Evolutionary conservation across 805 yeast species (phyloP).

Genomic region (Hanseniaspora singularis): DNA sequence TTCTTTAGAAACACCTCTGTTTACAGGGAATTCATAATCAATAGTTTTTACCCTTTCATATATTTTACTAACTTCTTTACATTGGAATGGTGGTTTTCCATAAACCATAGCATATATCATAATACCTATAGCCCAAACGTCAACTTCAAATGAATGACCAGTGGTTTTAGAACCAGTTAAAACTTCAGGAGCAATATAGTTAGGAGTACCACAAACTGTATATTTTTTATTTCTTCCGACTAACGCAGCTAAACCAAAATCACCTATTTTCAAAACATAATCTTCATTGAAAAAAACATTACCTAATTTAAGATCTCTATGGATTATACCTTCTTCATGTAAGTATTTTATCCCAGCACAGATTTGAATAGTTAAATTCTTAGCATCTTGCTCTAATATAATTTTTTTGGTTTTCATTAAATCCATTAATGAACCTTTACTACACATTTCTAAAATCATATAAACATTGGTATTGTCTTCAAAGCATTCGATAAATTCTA

Average conservation of each 20-base stretch:
- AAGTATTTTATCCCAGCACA: constrained; percentile 88
- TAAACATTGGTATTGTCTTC: constrained; percentile 94
- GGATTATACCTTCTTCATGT: constrained; percentile 85
- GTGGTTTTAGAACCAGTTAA: constrained; percentile 62
- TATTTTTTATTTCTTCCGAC: constrained; percentile 69
- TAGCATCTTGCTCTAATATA: constrained; percentile 84
- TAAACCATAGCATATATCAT: constrained; percentile 85
- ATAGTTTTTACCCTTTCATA: constrained; percentile 81
- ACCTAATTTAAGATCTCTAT: constrained; percentile 90
- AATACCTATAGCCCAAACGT: constrained; percentile 95
- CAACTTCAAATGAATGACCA: constrained; percentile 92
- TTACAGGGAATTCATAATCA: constrained; percentile 68
- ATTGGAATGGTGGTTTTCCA: constrained; percentile 97
- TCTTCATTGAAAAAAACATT: constrained; percentile 87
- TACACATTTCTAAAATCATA: constrained; percentile 85
- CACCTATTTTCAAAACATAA: constrained; percentile 93
- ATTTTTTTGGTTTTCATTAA: constrained; percentile 70
- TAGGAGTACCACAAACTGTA: constrained; percentile 97
- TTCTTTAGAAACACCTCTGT: constrained; percentile 50
- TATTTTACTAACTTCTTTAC: constrained; percentile 82
- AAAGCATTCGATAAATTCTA: constrained; percentile 87
- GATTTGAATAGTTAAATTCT: constrained; percentile 80
- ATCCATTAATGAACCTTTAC: constrained; percentile 90
- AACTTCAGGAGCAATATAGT: constrained; percentile 97
- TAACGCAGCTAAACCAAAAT: constrained; percentile 97